Evolutionary conservation across 2,329 filamentous ascomycete species (phyloP), one percentile per base, ranked within the genome.

Genomic region (Cercospora zeae-maydis): DNA sequence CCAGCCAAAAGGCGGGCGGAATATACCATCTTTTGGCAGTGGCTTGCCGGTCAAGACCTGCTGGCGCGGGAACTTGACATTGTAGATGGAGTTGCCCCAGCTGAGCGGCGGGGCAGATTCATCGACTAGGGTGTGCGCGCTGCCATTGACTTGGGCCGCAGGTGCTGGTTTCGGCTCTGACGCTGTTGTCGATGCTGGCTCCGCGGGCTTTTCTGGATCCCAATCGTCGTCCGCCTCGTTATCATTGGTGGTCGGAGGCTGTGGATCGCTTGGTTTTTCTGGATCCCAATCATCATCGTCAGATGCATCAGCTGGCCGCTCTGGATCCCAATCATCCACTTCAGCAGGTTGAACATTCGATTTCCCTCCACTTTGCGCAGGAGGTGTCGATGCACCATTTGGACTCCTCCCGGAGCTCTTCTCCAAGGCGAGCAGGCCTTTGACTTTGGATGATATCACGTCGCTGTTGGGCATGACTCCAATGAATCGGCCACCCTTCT

Each of bases 401-500:
- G 71, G 75, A 70, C 66, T 75, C 76, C 77, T 77, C 8, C 67
- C 67, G 1, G 79, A 78, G 74, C 39, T 76, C 57, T 59, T 59
- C 74, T 69, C 74, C 66, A 80, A 78, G 67, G 86, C 84, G 76
- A 96, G 91, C 77, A 90, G 91, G 70, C 87, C 82, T 61, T 86
- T 85, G n/a, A 98, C 92, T 42, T 85, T 87, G 58, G 87, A 84
- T 65, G 89, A 88, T 62, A 98, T 88, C 54, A 96, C 86, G 72
- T 99, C 93, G 1, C 93, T 97, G 76, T 96, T 96, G n/a, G 95
- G 95, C 69, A 97, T 97, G 70, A 91, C 92, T 31, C 95, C 95
- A 62, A 99, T 88, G 77, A 99, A 96, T 37, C 92, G 87, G 1
- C 95, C 95, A 24, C 95, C 95, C 75, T 98, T 97, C 76, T 93